These are phyloP conservation scores for Zymoseptoria passerinii DNA, from an alignment of 2,329 filamentous ascomycete genomes.

Conservation along the genomic window DNA sequence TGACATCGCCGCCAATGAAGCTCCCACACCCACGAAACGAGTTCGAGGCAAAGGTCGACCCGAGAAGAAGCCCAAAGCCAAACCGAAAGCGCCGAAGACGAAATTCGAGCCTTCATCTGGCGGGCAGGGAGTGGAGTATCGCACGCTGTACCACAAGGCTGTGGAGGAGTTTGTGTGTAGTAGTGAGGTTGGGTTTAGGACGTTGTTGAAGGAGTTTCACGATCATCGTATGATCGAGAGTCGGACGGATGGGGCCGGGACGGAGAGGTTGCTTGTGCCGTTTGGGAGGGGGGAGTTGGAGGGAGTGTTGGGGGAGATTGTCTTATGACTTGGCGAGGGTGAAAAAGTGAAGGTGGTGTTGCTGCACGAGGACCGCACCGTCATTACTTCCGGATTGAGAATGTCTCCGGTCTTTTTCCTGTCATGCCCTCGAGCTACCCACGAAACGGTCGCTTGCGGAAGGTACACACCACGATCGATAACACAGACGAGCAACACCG, in stretches of 20 bases:
- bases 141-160: conserved; percentile 87
- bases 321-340: conserved; percentile 12
- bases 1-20: conserved; percentile 19
- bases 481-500: no score
- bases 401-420: no score
- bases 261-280: conserved; percentile 76
- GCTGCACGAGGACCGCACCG: background rate
- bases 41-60: conserved; percentile 19
- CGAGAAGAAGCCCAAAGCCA: conserved; percentile 7
- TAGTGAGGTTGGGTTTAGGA: conserved; percentile 91
- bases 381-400: no score
- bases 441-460: no score
- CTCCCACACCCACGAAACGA: background rate
- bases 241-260: conserved; percentile 74
- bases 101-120: conserved; percentile 1
- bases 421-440: no score
- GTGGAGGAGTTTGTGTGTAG: conserved; percentile 95
- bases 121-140: conserved; percentile 66
- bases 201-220: conserved; percentile 91
- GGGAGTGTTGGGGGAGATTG: conserved; percentile 71
- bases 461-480: no score
- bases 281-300: conserved; percentile 85
- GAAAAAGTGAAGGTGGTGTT: background rate
- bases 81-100: conserved; percentile 8
- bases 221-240: conserved; percentile 97